A percentile compares a stretch with the other conserved stretches of the same genome.
phyloP scores from a whole-genome alignment of 2,329 filamentous ascomycete species.

The Cryphonectria nitschkei region DNA sequence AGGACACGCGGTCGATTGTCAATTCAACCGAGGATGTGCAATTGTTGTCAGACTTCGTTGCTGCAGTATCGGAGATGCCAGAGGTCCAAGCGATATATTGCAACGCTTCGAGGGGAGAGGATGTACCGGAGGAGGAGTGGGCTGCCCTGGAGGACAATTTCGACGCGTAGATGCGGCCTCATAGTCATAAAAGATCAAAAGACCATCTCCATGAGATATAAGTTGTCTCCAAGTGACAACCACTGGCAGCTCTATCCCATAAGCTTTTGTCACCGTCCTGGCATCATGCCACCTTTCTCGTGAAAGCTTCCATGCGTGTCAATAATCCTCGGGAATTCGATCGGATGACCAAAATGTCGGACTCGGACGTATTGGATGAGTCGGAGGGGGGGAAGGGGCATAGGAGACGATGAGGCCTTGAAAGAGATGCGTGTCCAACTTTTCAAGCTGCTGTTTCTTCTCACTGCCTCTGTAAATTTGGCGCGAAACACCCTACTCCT shows the following conservation, averaged over 20 bases:
- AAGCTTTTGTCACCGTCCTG: background rate
- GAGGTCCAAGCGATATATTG: constrained; percentile 81
- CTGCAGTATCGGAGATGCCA: constrained; percentile 65
- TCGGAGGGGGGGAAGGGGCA: background rate
- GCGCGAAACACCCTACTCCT: constrained; percentile 32
- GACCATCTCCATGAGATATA: background rate
- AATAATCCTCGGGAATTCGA: background rate
- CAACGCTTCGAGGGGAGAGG: constrained; percentile 61
- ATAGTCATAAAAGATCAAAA: background rate
- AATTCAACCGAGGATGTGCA: constrained; percentile 59
- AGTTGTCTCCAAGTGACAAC: background rate
- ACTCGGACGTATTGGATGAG: background rate
- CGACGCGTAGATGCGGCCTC: constrained; percentile 40
- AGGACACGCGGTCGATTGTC: constrained; percentile 72
- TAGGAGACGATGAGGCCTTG: background rate
- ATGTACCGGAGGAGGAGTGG: constrained; percentile 58
- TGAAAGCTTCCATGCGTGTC: background rate
- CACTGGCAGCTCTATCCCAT: background rate
- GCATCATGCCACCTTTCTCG: background rate
- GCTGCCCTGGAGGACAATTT: constrained; percentile 55
- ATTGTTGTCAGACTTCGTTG: constrained; percentile 62
- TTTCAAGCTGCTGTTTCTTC: background rate
- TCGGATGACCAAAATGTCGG: background rate
- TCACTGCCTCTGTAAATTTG: too few relatives aligned
- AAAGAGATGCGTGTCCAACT: background rate